Evolutionary conservation across 768 basidiomycete species (phyloP).

Genomic region (Gymnopilus junonius): DNA sequence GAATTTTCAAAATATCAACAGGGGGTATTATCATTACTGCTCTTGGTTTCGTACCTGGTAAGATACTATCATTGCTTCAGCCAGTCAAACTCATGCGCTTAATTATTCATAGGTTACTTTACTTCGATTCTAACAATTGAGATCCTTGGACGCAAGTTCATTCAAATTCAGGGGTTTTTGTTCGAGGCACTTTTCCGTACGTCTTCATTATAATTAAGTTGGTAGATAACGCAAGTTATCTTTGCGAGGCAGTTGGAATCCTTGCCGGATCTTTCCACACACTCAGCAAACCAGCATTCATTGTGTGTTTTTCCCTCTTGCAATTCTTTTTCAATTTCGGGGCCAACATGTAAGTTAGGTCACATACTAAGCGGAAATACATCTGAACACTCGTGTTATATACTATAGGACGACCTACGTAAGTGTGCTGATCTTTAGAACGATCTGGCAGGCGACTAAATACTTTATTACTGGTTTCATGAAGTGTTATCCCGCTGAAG

Average conservation of each 20-base stretch:
- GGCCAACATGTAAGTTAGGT: slow-evolving; percentile 58
- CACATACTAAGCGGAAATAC: not conserved
- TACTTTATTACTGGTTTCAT: not conserved
- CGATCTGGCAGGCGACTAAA: not conserved
- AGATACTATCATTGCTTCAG: not conserved
- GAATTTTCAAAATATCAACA: slow-evolving; percentile 67
- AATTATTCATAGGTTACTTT: slow-evolving; percentile 59
- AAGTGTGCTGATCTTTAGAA: slow-evolving; percentile 11
- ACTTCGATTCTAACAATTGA: slow-evolving; percentile 71
- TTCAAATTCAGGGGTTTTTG: slow-evolving; percentile 79
- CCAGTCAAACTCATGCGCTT: not conserved
- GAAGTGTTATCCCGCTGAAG: slow-evolving; percentile 73
- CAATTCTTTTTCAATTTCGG: slow-evolving; percentile 90
- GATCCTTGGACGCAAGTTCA: slow-evolving; percentile 72
- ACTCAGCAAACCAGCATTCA: slow-evolving; percentile 62
- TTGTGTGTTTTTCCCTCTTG: slow-evolving; percentile 73
- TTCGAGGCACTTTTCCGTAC: slow-evolving; percentile 68
- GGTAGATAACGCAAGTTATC: not conserved
- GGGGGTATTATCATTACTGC: slow-evolving; percentile 76
- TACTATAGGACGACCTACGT: slow-evolving; percentile 55
- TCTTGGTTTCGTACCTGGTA: slow-evolving; percentile 78
- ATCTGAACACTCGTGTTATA: not conserved
- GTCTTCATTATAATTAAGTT: not conserved
- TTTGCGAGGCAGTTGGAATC: slow-evolving; percentile 53
- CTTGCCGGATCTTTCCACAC: slow-evolving; percentile 67